phyloP scores from a whole-genome alignment of 306 rosid species.

The Carpinus viminea region DNA sequence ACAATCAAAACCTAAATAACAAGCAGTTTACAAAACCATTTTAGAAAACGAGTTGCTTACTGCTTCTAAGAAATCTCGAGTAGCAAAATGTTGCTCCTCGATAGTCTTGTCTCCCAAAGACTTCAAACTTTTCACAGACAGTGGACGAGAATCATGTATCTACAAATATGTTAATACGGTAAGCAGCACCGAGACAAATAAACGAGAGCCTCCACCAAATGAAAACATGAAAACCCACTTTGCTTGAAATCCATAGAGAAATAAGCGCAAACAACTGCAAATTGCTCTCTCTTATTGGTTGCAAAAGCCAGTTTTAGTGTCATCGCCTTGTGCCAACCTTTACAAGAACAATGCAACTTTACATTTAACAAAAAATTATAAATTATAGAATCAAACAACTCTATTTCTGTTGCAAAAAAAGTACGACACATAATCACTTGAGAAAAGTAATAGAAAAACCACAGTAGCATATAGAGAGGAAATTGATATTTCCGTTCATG shows the following conservation, averaged over 20 bases:
- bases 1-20: background rate
- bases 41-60: constrained; percentile 35
- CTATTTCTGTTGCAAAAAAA: background rate
- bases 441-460: background rate
- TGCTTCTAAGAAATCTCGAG: constrained; percentile 72
- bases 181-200: background rate
- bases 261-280: constrained; percentile 77
- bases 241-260: constrained; percentile 86
- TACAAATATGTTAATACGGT: constrained; percentile 15
- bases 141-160: constrained; percentile 63
- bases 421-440: background rate
- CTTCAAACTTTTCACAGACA: constrained; percentile 54
- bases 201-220: background rate
- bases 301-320: constrained; percentile 59
- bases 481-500: background rate
- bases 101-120: constrained; percentile 60
- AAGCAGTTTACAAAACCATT: background rate
- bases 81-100: constrained; percentile 71
- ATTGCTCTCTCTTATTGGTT: constrained; percentile 63
- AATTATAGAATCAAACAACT: background rate
- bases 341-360: background rate
- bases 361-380: background rate
- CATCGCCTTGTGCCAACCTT: constrained; percentile 33
- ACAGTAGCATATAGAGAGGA: background rate
- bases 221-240: constrained; percentile 43